phyloP scores from a whole-genome alignment of 1,139 yeast species.

The Taiozyma onychis region DNA sequence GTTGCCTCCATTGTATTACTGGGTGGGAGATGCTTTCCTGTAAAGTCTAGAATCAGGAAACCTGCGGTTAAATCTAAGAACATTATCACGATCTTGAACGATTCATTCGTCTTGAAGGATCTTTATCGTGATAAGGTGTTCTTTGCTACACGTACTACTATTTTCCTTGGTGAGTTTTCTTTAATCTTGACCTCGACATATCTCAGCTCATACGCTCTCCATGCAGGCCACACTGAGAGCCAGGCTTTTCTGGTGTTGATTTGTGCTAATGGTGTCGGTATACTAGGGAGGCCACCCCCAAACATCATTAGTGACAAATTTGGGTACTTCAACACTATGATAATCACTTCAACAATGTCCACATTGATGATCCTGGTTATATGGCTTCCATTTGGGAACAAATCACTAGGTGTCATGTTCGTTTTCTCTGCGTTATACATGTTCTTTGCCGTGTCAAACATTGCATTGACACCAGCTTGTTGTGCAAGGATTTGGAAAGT shows the following conservation, averaged over 20 bases:
- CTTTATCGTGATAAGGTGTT: slow-evolving; percentile 33
- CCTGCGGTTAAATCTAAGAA: slow-evolving; percentile 4
- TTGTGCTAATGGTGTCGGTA: slow-evolving; percentile 38
- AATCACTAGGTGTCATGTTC: slow-evolving; percentile 38
- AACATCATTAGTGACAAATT: slow-evolving; percentile 18
- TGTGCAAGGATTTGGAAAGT: slow-evolving; percentile 48
- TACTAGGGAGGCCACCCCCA: slow-evolving; percentile 54
- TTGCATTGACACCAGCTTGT: slow-evolving; percentile 32
- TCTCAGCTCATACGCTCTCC: slow-evolving; percentile 45
- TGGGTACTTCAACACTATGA: slow-evolving; percentile 49
- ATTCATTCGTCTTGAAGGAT: slow-evolving; percentile 33
- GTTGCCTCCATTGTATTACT: slow-evolving; percentile 39
- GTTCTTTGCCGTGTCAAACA: slow-evolving; percentile 27
- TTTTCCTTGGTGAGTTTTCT: slow-evolving; percentile 43
- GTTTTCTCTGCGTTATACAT: slow-evolving; percentile 39
- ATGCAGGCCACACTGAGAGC: slow-evolving; percentile 34
- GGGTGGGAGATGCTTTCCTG: slow-evolving; percentile 33
- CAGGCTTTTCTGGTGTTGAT: slow-evolving; percentile 34
- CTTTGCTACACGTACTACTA: slow-evolving; percentile 36
- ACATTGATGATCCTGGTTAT: slow-evolving; percentile 25
- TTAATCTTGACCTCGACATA: slow-evolving; percentile 47
- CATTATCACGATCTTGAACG: slow-evolving; percentile 16
- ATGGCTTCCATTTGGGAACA: slow-evolving; percentile 51
- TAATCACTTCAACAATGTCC: slow-evolving; percentile 33
- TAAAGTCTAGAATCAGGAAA: slow-evolving; percentile 36